Evolutionary conservation across 2,329 filamentous ascomycete genomes (phyloP).

Genomic region (Talaromyces sp.): DNA sequence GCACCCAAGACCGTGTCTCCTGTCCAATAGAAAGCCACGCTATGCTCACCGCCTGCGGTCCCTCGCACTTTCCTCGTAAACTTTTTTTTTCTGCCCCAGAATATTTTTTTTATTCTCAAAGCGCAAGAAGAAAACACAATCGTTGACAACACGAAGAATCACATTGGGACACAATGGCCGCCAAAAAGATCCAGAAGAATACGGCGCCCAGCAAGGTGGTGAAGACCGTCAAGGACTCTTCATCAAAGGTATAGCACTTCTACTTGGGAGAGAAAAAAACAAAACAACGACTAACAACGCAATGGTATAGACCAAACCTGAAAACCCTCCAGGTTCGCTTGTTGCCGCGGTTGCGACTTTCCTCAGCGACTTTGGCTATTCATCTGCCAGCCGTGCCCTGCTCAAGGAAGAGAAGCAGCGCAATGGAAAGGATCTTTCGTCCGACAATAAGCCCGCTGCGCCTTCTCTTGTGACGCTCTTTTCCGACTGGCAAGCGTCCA

Average conservation of each 20-base stretch:
- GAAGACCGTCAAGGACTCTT: constrained; percentile 14
- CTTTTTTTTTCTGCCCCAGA: constrained; percentile 7
- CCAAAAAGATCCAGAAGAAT: constrained; percentile 19
- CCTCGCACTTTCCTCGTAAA: constrained; percentile 8
- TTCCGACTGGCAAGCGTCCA: constrained; percentile 23
- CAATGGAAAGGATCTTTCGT: constrained; percentile 22
- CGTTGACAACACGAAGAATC: constrained; percentile 23
- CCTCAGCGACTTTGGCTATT: constrained; percentile 62
- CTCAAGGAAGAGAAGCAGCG: constrained; percentile 53
- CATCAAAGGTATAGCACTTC: constrained; percentile 4
- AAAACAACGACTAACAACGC: neutral
- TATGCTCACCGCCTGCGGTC: constrained; percentile 10
- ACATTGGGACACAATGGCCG: constrained; percentile 24
- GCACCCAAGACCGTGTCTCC: neutral
- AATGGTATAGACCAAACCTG: neutral
- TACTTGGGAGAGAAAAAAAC: neutral
- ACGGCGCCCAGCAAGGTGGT: constrained; percentile 17
- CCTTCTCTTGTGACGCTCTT: constrained; percentile 40
- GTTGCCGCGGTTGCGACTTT: constrained; percentile 65
- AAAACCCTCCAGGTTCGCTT: constrained; percentile 53
- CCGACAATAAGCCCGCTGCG: constrained; percentile 22
- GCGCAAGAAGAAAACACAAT: neutral
- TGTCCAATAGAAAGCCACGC: neutral
- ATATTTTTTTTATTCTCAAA: neutral
- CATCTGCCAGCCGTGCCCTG: constrained; percentile 58